phyloP scores from a whole-genome alignment of 2,329 filamentous ascomycete genomes.

The Colletotrichum sp. region DNA sequence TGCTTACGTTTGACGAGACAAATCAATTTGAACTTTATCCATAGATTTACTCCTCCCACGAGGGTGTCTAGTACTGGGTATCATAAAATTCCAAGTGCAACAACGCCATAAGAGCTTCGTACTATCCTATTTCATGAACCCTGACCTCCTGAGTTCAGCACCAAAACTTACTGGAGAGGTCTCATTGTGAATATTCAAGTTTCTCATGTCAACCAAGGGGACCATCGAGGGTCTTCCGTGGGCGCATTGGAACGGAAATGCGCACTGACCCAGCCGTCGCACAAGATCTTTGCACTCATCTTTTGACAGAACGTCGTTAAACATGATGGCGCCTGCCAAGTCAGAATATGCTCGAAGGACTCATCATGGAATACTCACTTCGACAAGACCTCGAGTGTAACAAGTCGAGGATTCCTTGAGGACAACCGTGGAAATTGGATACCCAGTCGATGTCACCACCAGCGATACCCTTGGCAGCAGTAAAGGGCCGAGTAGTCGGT shows the following conservation, averaged over 20 bases:
- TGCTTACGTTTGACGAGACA: background rate
- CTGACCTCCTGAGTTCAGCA: slow-evolving; percentile 10
- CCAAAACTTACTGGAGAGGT: background rate
- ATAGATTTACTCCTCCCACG: too few relatives aligned
- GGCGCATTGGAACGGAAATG: slow-evolving; percentile 83
- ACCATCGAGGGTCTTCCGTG: slow-evolving; percentile 75
- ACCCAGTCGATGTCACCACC: slow-evolving; percentile 57
- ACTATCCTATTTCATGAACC: background rate
- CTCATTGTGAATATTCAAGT: background rate
- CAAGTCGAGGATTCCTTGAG: slow-evolving; percentile 76
- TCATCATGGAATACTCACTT: slow-evolving; percentile 45
- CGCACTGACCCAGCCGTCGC: slow-evolving; percentile 60
- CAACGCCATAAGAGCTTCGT: background rate
- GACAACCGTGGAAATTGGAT: slow-evolving; percentile 69
- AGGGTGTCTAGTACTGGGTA: background rate
- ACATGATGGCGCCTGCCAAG: slow-evolving; percentile 73
- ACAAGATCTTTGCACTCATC: slow-evolving; percentile 66
- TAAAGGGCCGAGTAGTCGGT: background rate
- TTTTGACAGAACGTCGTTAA: slow-evolving; percentile 71
- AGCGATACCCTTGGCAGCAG: background rate
- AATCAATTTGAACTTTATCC: background rate
- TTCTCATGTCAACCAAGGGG: slow-evolving; percentile 60
- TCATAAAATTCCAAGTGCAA: background rate
- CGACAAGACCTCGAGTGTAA: slow-evolving; percentile 78
- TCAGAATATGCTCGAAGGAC: slow-evolving; percentile 7